Conservation (phyloP, 352 stramenopile species). For the Phytophthora podocarpi region DNA sequence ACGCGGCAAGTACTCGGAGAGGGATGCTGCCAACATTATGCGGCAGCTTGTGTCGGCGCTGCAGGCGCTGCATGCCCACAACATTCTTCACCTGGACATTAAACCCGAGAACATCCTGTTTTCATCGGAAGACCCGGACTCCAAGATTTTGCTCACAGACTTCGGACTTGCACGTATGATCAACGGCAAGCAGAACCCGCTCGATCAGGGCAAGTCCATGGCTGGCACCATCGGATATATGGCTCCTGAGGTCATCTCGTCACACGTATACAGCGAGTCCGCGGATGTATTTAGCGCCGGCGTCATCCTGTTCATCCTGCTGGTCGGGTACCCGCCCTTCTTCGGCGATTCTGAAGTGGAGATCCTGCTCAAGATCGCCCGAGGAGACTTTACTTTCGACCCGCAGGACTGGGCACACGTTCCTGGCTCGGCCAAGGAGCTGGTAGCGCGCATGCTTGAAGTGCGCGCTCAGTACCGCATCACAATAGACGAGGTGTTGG, state of each 20-base stretch:
- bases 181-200: constrained; percentile 68
- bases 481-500: constrained; percentile 62
- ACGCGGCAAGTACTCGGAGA: constrained; percentile 69
- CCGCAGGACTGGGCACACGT: constrained; percentile 65
- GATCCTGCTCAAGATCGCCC: constrained; percentile 79
- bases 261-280: constrained; percentile 67
- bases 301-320: constrained; percentile 83
- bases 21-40: constrained; percentile 69
- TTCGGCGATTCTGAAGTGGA: constrained; percentile 74
- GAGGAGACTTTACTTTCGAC: constrained; percentile 76
- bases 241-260: constrained; percentile 72
- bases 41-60: constrained; percentile 66
- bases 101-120: constrained; percentile 87
- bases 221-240: constrained; percentile 83
- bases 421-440: constrained; percentile 61
- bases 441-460: constrained; percentile 75
- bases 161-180: constrained; percentile 82
- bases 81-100: constrained; percentile 82
- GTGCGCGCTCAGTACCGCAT: constrained; percentile 79
- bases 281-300: constrained; percentile 82
- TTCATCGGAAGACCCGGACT: constrained; percentile 41
- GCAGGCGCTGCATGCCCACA: constrained; percentile 69
- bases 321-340: constrained; percentile 82
- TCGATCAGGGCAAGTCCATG: constrained; percentile 68
- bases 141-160: constrained; percentile 79